Base-by-base conservation (phyloP, 257 asterid species). In the Ligustrum vulgare region DNA sequence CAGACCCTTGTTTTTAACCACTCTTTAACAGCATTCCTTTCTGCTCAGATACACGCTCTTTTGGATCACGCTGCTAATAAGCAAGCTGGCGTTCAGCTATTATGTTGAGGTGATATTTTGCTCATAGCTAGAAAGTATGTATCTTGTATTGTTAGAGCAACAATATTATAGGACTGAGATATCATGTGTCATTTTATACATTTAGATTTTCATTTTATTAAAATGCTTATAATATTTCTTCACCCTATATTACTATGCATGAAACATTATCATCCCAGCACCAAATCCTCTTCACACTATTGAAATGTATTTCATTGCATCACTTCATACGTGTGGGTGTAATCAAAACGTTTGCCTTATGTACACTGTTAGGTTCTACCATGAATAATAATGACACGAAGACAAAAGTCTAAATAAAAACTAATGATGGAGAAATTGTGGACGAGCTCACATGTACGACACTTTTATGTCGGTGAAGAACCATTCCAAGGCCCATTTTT, bases 1-100 rank as follows among this genome's bases (percentile, higher is more conserved):
- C 70, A 69, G 39, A 72, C 49, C 35, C 18, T 31, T 43, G n/a
- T 67, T 76, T 60, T 73, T 56, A 32, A 66, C 47, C 66, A n/a
- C 25, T 37, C 16, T 54, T 67, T 75, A 65, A 67, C 23, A 10
- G 37, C 5, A 71, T 12, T 35, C 65, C 80, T 75, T 15, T 78
- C 79, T 76, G 72, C 75, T 75, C 85, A 95, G 98, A 74, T 95
- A 95, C 89, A 88, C 99, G 5, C 89, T 95, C 73, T 93, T 91
- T 85, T 95, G 99, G 99, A 79, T 93, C 79, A 86, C 91, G 80
- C 88, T 95, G 79, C 77, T 95, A 73, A 91, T 93, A 85, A 82
- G 96, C 97, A 95, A 95, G 87, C 91, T 95, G 63, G 94, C 97
- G 67, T 95, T 95, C 90, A 95, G 99, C 93, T 95, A 91, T 83